Conservation (phyloP, 2,329 filamentous ascomycete genomes). For the Neonectria sp. region DNA sequence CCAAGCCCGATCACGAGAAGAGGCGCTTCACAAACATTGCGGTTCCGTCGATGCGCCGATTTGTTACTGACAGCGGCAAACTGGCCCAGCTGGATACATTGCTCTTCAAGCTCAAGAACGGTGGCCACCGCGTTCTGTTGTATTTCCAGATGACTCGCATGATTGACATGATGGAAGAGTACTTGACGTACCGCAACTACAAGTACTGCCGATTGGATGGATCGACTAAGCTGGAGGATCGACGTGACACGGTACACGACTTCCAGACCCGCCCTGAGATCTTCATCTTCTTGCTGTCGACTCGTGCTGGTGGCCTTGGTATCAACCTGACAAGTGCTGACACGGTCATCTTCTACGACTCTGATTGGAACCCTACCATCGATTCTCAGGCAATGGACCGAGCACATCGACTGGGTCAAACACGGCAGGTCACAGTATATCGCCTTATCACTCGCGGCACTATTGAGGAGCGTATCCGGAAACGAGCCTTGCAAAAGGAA, state of each 20-base stretch:
- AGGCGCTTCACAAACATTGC: conserved; percentile 90
- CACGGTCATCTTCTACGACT: conserved; percentile 99
- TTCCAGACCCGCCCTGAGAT: conserved; percentile 97
- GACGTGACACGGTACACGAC: conserved; percentile 94
- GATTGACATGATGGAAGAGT: conserved; percentile 99
- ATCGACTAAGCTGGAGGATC: conserved; percentile 96
- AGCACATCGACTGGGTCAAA: conserved; percentile 97
- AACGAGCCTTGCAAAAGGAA: conserved; percentile 97
- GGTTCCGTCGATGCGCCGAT: conserved; percentile 96
- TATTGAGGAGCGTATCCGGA: conserved; percentile 97
- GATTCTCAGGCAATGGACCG: conserved; percentile 99
- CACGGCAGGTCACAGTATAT: conserved; percentile 95
- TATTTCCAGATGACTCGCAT: conserved; percentile 99
- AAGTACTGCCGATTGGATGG: conserved; percentile 98
- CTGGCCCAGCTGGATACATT: conserved; percentile 91
- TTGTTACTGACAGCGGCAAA: conserved; percentile 98
- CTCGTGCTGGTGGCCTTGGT: conserved; percentile 95
- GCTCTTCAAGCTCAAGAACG: conserved; percentile 90
- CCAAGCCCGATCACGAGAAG: conserved; percentile 84
- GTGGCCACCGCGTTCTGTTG: conserved; percentile 91
- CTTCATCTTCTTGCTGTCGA: conserved; percentile 97
- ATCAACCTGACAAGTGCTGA: conserved; percentile 98
- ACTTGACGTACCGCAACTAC: conserved; percentile 98
- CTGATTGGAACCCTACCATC: conserved; percentile 99
- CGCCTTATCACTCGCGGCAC: conserved; percentile 96